Percentiles rank a stretch among this genome's conserved stretches.
These are phyloP conservation scores for Turnera subulata DNA, from an alignment of 345 rosid genomes.

Conservation along the genomic window DNA sequence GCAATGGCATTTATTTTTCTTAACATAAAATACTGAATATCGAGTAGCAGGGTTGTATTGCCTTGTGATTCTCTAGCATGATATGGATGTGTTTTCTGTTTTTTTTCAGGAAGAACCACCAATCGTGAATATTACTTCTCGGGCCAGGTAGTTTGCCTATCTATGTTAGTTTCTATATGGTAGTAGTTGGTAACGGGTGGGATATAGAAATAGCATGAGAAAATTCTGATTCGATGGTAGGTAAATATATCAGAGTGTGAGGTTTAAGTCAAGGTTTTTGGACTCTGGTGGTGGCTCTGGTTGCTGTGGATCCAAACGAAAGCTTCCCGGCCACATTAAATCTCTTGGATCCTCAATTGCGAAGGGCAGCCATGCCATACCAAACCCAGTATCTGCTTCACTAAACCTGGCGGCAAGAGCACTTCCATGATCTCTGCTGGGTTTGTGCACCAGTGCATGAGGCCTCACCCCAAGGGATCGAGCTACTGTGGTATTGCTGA, in stretches of 20 bases:
- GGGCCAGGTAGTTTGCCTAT: constrained; percentile 9
- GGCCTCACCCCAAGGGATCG: constrained; percentile 59
- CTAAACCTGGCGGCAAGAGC: constrained; percentile 35
- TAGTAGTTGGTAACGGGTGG: constrained; percentile 15
- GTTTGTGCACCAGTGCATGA: constrained; percentile 53
- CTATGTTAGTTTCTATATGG: constrained; percentile 27
- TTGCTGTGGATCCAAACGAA: constrained; percentile 44
- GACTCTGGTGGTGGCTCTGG: constrained; percentile 37
- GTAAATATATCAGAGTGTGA: constrained; percentile 41
- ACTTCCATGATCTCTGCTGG: constrained; percentile 34
- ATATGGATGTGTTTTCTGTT: constrained; percentile 13
- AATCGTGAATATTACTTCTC: constrained; percentile 6
- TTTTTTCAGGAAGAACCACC: constrained; percentile 16
- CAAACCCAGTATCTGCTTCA: constrained; percentile 31
- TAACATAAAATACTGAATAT: not conserved
- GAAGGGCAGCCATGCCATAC: constrained; percentile 36
- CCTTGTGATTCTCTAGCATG: constrained; percentile 5
- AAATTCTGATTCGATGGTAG: constrained; percentile 10
- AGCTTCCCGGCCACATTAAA: constrained; percentile 73
- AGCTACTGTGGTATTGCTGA: constrained; percentile 21
- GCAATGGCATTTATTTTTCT: constrained; percentile 4
- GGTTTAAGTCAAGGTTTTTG: constrained; percentile 52
- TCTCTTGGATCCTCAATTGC: constrained; percentile 38
- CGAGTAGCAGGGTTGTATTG: not conserved
- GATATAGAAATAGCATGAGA: constrained; percentile 6